Base-by-base conservation (phyloP, 2,329 filamentous ascomycete genomes). In the Beauveria varroae region DNA sequence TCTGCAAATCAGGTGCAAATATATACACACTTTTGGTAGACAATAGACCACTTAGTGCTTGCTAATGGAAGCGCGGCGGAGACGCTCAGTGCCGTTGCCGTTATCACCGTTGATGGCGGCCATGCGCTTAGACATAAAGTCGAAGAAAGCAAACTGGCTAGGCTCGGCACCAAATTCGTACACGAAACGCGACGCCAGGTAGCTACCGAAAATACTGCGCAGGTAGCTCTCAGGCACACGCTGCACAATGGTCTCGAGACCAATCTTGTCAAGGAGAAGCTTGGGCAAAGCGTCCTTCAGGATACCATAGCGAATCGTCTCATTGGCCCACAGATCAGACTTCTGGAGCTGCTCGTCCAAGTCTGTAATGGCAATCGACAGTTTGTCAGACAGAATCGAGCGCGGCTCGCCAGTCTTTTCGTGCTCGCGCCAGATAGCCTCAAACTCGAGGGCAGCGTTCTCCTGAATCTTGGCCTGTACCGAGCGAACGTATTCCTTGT, bases 131-230 rank as follows among this genome's bases (percentile, higher is more conserved):
- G 85, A 85, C 86, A 88, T 88, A 71, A 98, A 99, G 73, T 96
- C 91, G 76, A 96, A 99, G 82, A 99, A 99, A 44, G 93, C 92
- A 79, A 99, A 98, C 71, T 97, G 93, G 79, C 89, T 95, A 5
- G 95, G 93, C 67, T 85, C 88, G 73, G 92, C 93, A 70, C 95
- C 95, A 73, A 93, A 95, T 74, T 96, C 86, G 75, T 99, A 99
- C 46, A 99, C 91, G 73, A 99, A 99, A 49, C 95, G 89, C 71
- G 90, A 96, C 54, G 95, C 93, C 67, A 99, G 81, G 77, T 93
- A 97, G 73, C 90, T 96, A 67, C 95, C 95, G 72, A 99, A 99
- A 73, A 99, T 98, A 66, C 93, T 89, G 66, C 92, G 86, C 65
- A 99, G 84, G 73, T 99, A 99, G 67, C 87, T 88, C 64, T 96